Conservation (phyloP, 139 green algal species). For the Asterochloris erici region DNA sequence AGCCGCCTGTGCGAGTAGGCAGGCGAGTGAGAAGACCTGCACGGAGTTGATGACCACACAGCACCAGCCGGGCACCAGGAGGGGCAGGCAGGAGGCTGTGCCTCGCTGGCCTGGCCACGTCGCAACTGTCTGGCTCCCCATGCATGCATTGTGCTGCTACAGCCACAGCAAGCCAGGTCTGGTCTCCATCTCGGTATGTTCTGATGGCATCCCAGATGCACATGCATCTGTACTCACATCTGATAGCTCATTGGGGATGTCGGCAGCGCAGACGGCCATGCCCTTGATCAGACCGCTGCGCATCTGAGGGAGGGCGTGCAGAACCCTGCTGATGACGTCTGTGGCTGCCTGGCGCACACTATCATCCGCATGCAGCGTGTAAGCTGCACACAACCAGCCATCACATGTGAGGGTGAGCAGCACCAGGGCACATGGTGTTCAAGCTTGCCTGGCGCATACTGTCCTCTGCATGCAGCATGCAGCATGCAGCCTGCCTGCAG, state of each 20-base stretch:
- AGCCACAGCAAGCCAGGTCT: not conserved
- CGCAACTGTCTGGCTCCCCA: no score
- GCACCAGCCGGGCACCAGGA: no score
- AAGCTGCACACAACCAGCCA: constrained; percentile 34
- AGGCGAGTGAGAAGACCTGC: no score
- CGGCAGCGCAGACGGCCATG: constrained; percentile 42
- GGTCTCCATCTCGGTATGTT: not conserved
- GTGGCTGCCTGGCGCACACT: constrained; percentile 25
- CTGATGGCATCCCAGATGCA: not conserved
- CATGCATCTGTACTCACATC: constrained; percentile 33
- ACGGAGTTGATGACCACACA: no score
- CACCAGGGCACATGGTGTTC: no score
- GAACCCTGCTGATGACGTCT: constrained; percentile 48
- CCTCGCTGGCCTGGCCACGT: no score
- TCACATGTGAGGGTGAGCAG: no score
- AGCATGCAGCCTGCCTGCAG: constrained; percentile 3
- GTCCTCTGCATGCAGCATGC: no score
- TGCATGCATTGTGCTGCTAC: not conserved
- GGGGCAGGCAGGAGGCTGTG: no score
- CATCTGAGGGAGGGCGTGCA: constrained; percentile 53
- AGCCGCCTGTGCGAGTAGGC: no score
- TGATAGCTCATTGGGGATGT: constrained; percentile 65
- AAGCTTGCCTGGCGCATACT: no score
- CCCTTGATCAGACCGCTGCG: constrained; percentile 58
- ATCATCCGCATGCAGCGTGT: constrained; percentile 47